Evolutionary conservation across 768 basidiomycete species (phyloP).

Genomic region (Naganishia antarctica): DNA sequence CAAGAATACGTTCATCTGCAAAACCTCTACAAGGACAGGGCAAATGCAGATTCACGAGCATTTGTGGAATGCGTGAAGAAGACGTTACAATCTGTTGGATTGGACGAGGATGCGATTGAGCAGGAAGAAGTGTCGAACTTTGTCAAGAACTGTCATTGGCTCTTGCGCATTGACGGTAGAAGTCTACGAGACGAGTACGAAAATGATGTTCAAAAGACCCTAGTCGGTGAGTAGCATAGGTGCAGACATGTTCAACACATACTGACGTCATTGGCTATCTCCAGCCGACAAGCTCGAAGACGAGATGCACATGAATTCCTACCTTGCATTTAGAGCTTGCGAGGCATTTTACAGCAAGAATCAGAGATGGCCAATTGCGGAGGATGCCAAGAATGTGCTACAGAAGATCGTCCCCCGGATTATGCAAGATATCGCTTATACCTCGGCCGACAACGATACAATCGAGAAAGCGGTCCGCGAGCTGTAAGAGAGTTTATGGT

Average conservation of each 20-base stretch:
- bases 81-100: conserved; percentile 36
- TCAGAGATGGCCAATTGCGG: conserved; percentile 40
- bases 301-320: conserved; percentile 32
- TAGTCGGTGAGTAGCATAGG: conserved; percentile 38
- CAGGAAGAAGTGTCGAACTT: conserved; percentile 49
- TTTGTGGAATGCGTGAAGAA: conserved; percentile 36
- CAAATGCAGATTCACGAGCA: conserved; percentile 49
- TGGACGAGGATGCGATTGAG: conserved; percentile 39
- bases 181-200: conserved; percentile 40
- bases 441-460: not conserved
- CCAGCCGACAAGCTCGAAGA: conserved; percentile 12
- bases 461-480: conserved; percentile 57
- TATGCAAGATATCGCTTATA: not conserved
- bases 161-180: conserved; percentile 48
- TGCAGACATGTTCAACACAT: not conserved
- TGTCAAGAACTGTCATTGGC: conserved; percentile 50
- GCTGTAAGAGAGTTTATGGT: no score
- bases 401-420: not conserved
- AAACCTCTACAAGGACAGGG: conserved; percentile 71
- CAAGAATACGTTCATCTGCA: conserved; percentile 76
- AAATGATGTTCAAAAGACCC: conserved; percentile 30
- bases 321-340: conserved; percentile 46
- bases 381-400: conserved; percentile 27
- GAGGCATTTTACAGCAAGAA: conserved; percentile 40
- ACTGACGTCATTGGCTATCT: not conserved